Conservation (phyloP, 495 filamentous ascomycete genomes). For the Hypoxylon cercidicola region DNA sequence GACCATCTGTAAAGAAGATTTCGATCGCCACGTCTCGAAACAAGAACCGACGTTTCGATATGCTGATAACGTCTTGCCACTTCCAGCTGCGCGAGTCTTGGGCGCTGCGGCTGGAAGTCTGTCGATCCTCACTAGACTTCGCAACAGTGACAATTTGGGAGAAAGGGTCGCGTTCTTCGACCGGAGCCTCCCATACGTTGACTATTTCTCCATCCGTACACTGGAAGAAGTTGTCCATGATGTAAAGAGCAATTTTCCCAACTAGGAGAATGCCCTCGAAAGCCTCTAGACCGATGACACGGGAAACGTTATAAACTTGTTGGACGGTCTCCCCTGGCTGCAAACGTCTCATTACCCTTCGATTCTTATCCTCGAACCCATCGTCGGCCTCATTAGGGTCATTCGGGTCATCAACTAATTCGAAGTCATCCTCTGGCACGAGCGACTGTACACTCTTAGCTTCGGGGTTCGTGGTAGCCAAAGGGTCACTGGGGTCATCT, state of each 20-base stretch:
- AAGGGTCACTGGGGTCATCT: conserved; percentile 39
- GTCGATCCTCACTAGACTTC: conserved; percentile 70
- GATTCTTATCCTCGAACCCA: conserved; percentile 94
- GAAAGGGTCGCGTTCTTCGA: conserved; percentile 93
- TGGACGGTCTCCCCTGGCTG: conserved; percentile 93
- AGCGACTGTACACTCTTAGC: conserved; percentile 44
- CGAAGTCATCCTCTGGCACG: conserved; percentile 85
- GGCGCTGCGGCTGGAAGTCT: conserved; percentile 62
- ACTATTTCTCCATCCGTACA: conserved; percentile 94
- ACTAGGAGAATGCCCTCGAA: conserved; percentile 90
- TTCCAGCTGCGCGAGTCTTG: conserved; percentile 90
- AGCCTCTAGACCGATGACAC: conserved; percentile 91
- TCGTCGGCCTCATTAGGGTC: conserved; percentile 85
- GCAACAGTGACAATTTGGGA: conserved; percentile 89
- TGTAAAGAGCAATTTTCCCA: conserved; percentile 92
- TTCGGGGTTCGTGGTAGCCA: conserved; percentile 36
- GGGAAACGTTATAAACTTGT: conserved; percentile 91
- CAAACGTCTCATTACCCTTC: conserved; percentile 94
- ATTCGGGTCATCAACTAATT: conserved; percentile 83
- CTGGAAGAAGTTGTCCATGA: conserved; percentile 95
- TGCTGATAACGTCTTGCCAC: conserved; percentile 92
- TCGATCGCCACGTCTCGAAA: conserved; percentile 96
- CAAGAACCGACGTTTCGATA: conserved; percentile 95
- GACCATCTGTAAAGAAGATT: conserved; percentile 95
- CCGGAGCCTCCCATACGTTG: conserved; percentile 91